These are phyloP conservation scores for Paramecium primaurelia DNA, from an alignment of 73 alveolate genomes.

Conservation along the genomic window DNA sequence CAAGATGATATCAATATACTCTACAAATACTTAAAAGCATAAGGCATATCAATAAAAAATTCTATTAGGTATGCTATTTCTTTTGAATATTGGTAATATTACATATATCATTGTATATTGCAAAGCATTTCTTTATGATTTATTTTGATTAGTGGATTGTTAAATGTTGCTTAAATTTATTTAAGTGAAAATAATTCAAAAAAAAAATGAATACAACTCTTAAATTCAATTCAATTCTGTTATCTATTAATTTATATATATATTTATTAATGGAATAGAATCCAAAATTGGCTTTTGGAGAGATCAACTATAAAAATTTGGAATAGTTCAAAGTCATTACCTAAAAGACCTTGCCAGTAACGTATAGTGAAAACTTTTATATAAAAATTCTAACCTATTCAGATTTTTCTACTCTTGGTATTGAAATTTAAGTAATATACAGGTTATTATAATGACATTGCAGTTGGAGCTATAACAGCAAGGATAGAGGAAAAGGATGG, in stretches of 20 bases:
- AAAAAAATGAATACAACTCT: neutral
- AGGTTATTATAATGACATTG: conserved; percentile 57
- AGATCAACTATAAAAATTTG: neutral
- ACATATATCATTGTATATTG: neutral
- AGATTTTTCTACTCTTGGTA: neutral
- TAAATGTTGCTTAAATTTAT: neutral
- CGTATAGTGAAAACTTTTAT: conserved; percentile 30
- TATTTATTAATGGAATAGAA: conserved; percentile 28
- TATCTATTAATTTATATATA: neutral
- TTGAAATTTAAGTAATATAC: neutral
- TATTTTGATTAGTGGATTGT: neutral
- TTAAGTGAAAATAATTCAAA: neutral
- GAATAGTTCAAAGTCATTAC: conserved; percentile 20
- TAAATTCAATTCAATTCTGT: neutral
- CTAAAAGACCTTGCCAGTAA: conserved; percentile 10
- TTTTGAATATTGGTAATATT: neutral
- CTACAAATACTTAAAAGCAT: neutral
- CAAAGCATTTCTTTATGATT: neutral
- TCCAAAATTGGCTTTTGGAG: conserved; percentile 34
- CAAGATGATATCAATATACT: no score
- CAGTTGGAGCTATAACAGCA: conserved; percentile 62
- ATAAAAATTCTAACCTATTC: neutral
- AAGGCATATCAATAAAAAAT: neutral
- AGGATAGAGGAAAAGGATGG: conserved; percentile 51
- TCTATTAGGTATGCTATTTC: neutral